Percentiles rank a stretch among this genome's conserved stretches.
Evolutionary conservation across 108 stramenopile genomes (phyloP).

Genomic region (Cyclotella sp.): DNA sequence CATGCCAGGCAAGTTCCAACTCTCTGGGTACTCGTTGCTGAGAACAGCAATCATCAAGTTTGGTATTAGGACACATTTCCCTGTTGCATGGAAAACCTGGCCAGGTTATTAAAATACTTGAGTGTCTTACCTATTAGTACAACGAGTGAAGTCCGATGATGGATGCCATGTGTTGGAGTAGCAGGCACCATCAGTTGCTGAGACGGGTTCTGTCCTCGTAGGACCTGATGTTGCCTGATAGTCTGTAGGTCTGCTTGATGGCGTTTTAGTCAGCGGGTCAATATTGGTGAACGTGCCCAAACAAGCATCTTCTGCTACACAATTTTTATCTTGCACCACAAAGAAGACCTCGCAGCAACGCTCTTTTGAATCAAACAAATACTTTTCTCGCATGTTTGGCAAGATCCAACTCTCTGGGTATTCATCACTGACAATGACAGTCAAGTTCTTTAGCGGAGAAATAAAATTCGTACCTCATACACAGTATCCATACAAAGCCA

Average conservation of each 20-base stretch:
- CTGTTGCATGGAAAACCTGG: neutral
- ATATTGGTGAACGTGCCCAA: neutral
- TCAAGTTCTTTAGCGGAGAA: too few relatives aligned
- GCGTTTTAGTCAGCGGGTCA: neutral
- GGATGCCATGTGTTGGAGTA: neutral
- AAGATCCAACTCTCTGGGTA: slow-evolving; percentile 8
- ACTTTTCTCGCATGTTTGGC: neutral
- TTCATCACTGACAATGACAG: neutral
- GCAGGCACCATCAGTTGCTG: too few relatives aligned
- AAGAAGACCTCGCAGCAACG: neutral
- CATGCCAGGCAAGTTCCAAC: neutral
- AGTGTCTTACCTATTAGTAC: slow-evolving; percentile 2
- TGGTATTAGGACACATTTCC: neutral
- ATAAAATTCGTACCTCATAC: too few relatives aligned
- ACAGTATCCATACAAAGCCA: too few relatives aligned
- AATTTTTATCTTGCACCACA: neutral
- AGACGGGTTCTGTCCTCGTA: too few relatives aligned
- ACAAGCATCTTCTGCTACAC: neutral
- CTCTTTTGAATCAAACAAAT: slow-evolving; percentile 4
- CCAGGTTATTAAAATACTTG: neutral
- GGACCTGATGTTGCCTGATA: neutral
- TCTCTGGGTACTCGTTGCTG: neutral
- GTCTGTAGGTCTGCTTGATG: neutral
- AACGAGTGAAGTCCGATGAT: neutral
- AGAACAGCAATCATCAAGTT: neutral